A percentile compares a stretch with the other conserved stretches of the same genome.
These are phyloP conservation scores for Solanum sitiens DNA, from an alignment of 257 asterid genomes.

Conservation along the genomic window DNA sequence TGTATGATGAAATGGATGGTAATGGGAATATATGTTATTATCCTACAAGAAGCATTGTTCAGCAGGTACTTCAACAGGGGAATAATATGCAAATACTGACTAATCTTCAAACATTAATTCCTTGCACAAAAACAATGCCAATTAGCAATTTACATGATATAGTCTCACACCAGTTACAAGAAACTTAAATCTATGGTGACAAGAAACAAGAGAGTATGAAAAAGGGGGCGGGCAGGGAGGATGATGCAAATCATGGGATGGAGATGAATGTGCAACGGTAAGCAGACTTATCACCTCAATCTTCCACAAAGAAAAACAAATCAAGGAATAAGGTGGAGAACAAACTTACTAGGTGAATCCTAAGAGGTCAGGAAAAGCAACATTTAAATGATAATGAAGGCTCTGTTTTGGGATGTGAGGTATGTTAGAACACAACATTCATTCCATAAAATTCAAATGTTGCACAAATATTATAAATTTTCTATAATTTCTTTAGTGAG, in stretches of 20 bases:
- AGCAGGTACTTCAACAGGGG: not conserved
- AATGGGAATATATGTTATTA: too few species aligned
- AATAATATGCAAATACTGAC: not conserved
- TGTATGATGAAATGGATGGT: not conserved
- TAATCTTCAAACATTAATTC: too few species aligned
- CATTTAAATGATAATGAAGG: not conserved
- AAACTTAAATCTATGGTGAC: too few species aligned
- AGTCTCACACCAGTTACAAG: not conserved
- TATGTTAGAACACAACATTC: not conserved
- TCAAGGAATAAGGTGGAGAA: not conserved
- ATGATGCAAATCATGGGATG: not conserved
- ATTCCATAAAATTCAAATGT: not conserved
- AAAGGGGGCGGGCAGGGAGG: not conserved
- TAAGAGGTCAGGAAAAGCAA: not conserved
- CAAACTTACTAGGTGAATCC: not conserved
- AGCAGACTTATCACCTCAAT: not conserved
- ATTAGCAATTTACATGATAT: too few species aligned
- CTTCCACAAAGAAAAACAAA: not conserved
- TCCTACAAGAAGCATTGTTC: not conserved
- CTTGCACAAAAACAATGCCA: not conserved
- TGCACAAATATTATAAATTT: not conserved
- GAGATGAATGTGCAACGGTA: not conserved
- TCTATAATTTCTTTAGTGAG: not conserved
- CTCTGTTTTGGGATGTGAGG: not conserved
- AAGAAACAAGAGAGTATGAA: not conserved